Evolutionary conservation across 2,329 filamentous ascomycete species (phyloP).

Genomic region (Blumeria graminis): DNA sequence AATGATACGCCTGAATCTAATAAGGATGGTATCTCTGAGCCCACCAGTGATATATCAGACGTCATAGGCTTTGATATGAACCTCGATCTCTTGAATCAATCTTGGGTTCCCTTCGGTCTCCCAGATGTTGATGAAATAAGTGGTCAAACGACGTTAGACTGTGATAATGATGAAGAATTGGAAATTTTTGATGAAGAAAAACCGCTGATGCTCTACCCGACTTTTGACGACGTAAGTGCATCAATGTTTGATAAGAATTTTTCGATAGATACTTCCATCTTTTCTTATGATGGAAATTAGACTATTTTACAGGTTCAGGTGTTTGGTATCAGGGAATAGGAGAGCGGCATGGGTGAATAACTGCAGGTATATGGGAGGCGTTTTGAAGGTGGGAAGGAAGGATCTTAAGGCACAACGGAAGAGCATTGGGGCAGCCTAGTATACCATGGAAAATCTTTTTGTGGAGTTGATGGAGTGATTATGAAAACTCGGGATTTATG

Average conservation of each 20-base stretch:
- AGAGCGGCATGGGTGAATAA: no score
- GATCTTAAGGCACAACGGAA: no score
- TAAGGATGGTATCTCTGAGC: constrained; percentile 34
- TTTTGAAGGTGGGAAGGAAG: no score
- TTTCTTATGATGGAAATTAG: constrained; percentile 18
- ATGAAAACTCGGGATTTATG: no score
- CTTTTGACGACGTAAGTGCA: constrained; percentile 24
- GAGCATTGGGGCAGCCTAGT: no score
- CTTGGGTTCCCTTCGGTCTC: constrained; percentile 22
- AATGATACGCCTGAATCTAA: constrained; percentile 40
- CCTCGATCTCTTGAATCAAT: constrained; percentile 15
- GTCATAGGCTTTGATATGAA: constrained; percentile 27
- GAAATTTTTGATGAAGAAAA: constrained; percentile 12
- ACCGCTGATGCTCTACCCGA: constrained; percentile 10
- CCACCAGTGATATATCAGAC: constrained; percentile 37
- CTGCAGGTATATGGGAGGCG: no score
- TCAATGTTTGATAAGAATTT: constrained; percentile 28
- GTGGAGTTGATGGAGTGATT: no score
- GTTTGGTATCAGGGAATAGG: no score
- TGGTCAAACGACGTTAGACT: constrained; percentile 19
- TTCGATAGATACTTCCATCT: constrained; percentile 24
- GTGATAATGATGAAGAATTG: constrained; percentile 8
- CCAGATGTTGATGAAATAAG: constrained; percentile 20
- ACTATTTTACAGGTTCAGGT: background rate
- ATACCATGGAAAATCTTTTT: no score